Conservation (phyloP, 1,284 basidiomycete species). For the Ganoderma boninense region DNA sequence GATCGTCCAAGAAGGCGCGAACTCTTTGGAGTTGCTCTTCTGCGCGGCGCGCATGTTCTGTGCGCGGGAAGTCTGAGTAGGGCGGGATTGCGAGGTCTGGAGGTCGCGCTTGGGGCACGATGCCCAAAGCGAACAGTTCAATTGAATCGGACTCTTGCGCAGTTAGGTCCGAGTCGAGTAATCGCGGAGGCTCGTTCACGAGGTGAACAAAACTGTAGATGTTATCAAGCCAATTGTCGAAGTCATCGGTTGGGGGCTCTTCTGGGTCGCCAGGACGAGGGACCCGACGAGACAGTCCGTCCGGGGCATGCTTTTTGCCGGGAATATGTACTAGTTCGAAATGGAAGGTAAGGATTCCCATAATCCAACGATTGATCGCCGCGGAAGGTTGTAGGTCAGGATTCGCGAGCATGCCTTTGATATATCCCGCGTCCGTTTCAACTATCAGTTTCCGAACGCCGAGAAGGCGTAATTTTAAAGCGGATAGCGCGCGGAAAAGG, state of each 20-base stretch:
- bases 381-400: constrained; percentile 47
- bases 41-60: background rate
- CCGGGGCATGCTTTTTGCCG: background rate
- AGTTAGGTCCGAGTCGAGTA: too few species aligned
- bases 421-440: constrained; percentile 50
- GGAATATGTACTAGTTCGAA: background rate
- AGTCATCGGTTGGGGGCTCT: background rate
- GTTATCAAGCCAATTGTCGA: background rate
- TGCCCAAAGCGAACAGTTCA: background rate
- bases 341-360: constrained; percentile 42
- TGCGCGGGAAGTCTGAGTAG: background rate
- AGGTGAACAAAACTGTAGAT: background rate
- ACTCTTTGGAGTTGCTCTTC: background rate
- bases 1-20: background rate
- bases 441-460: constrained; percentile 46
- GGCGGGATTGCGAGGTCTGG: background rate
- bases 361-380: constrained; percentile 52
- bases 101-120: background rate
- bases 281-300: background rate
- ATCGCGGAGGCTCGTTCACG: background rate
- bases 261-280: background rate
- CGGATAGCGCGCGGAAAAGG: constrained; percentile 42
- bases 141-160: background rate
- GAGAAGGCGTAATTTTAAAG: constrained; percentile 31
- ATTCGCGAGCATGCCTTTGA: constrained; percentile 54